These are phyloP conservation scores for Tieghemiomyces parasiticus DNA, from an alignment of 192 early-diverging fungal genomes.

Conservation along the genomic window DNA sequence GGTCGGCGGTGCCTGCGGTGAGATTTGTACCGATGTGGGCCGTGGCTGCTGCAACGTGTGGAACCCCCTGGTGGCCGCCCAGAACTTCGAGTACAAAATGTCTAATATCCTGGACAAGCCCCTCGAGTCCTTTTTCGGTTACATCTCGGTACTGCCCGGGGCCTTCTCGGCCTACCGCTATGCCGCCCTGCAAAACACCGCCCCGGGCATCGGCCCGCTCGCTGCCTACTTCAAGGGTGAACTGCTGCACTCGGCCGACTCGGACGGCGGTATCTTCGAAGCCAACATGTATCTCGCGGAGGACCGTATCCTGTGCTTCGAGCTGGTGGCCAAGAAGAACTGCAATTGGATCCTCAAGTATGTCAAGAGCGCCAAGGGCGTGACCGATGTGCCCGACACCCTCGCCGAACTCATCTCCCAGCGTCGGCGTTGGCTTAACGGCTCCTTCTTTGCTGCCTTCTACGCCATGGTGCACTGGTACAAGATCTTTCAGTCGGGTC, in stretches of 20 bases:
- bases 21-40: slow-evolving; percentile 79
- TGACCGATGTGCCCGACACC: slow-evolving; percentile 86
- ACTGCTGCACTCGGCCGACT: slow-evolving; percentile 52
- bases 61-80: slow-evolving; percentile 83
- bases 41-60: slow-evolving; percentile 47
- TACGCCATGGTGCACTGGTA: slow-evolving; percentile 69
- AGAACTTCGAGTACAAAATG: slow-evolving; percentile 99
- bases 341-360: slow-evolving; percentile 72
- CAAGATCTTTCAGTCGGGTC: slow-evolving; percentile 62
- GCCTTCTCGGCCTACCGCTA: slow-evolving; percentile 95
- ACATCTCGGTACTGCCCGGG: slow-evolving; percentile 89
- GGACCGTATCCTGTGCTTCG: slow-evolving; percentile 93
- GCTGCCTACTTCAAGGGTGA: slow-evolving; percentile 88
- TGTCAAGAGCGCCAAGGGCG: slow-evolving; percentile 73
- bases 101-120: slow-evolving; percentile 96
- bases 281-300: slow-evolving; percentile 91
- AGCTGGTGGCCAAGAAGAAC: slow-evolving; percentile 72
- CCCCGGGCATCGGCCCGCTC: slow-evolving; percentile 44
- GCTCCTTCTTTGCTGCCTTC: slow-evolving; percentile 85
- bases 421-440: slow-evolving; percentile 93
- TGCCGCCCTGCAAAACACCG: slow-evolving; percentile 57
- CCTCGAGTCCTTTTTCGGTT: slow-evolving; percentile 86
- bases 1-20: slow-evolving; percentile 89
- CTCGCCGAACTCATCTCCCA: slow-evolving; percentile 91
- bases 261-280: slow-evolving; percentile 57